Evolutionary conservation across 108 stramenopile genomes (phyloP), one percentile per base, ranked within the genome.

Genomic region (Nannochloropsis salina): DNA sequence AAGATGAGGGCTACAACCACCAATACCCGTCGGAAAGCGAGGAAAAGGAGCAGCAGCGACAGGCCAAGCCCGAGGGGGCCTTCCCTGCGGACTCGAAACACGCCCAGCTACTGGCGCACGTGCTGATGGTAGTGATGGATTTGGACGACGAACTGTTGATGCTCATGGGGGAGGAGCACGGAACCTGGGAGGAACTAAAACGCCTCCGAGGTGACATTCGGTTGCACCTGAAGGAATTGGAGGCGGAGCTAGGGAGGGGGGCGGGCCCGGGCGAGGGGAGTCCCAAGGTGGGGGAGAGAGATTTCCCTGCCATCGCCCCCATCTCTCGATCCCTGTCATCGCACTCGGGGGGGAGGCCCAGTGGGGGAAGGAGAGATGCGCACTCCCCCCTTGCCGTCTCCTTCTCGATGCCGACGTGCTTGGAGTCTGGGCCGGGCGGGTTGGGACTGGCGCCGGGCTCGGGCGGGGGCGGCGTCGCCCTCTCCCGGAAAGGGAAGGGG

Each of bases 131-230:
- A 15, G 61, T 74, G 3, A 74, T 74, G 61, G 61, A 74, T 74
- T 6, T 74, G 3, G 61, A 74, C 61, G 61, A 74, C n/a, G 61
- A 74, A 8, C 61, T 74, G 4, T n/a, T 74, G 4, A 74, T 74
- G 61, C 61, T 74, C 61, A 74, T 74, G 61, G 61, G 61, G 61
- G 61, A 74, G 61, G 61, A 74, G 6, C 61, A 74, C 61, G 61
- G 61, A n/a, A 74, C 61, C 61, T 74, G 61, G 61, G 61, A 74
- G n/a, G 61, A 74, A 0, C n/a, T 74, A 6, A 74, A 6, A n/a
- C 15, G 61, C 15, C 61, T 74, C 8, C 61, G 61, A 0, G 61
- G 8, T n/a, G 61, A 74, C 61, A 74, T 74, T 8, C 61, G n/a
- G 61, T n/a, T 1, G 61, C 61, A 74, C n/a, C 6, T 74, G n/a